Base-by-base conservation (phyloP, 768 basidiomycete species). In the Tulasnella sp. region DNA sequence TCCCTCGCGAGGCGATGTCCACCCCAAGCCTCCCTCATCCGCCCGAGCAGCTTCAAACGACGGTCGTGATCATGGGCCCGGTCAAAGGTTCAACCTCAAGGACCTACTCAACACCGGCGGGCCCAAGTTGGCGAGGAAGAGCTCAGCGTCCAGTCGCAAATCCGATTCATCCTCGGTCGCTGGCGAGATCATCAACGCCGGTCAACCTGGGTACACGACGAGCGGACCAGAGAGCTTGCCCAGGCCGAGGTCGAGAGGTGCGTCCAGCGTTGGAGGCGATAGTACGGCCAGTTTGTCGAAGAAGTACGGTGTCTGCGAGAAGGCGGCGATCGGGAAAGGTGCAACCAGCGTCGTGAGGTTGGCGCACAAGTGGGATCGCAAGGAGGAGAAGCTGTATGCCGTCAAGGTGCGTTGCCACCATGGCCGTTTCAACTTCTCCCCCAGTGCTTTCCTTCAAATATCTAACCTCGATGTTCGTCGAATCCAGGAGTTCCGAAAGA, bases 321-420 rank as follows among this genome's bases (percentile, higher is more conserved):
- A 90, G 74, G 82, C 92, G 21, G 93, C 94, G 11, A 96, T 99
- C 63, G 94, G 94, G 41, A 96, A 92, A 71, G 94, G 94, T 19
- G 96, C 94, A n/a, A 99, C 96, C 24, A 91, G 89, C 49, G 92
- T 97, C 56, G 94, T 99, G 45, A 77, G 91, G 48, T 79, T 99
- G 17, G 94, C 93, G 44, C 96, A 99, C 73, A 99, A 98, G 74
- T 98, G 94, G 94, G 96, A 99, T 70, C 78, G 93, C 60, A 81
- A 76, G 21, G 92, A 94, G 71, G 94, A 99, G 74, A 94, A 93
- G 76, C 75, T 98, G 30, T 99, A 97, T 66, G 94, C 94, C 46
- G 87, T 99, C 72, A 99, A 99, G 82, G 92, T 92, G 60, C 58
- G 82, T 24, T n/a, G 17, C 21, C 27, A 17, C 3, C 30, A 15